Percentiles rank a stretch among this genome's conserved stretches.
Conservation (phyloP, 805 yeast genomes). For the Barnettozyma populi region DNA sequence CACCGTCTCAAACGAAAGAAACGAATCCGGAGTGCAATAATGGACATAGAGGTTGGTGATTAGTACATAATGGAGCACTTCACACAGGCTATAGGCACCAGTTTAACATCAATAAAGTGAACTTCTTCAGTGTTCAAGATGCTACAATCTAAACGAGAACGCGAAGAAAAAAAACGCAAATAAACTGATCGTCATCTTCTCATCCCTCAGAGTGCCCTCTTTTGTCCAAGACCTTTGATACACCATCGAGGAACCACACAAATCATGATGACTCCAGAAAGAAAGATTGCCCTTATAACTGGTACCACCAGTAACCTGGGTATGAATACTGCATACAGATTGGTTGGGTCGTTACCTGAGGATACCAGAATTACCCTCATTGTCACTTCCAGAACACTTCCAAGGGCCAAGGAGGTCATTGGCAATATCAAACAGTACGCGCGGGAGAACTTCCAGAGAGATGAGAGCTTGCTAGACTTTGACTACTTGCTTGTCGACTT, state of each 20-base stretch:
- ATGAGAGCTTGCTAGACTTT: conserved; percentile 58
- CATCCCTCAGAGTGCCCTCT: too few species aligned
- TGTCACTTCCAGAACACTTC: conserved; percentile 85
- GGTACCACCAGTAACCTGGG: conserved; percentile 68
- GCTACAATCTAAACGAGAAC: background rate
- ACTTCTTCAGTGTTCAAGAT: too few species aligned
- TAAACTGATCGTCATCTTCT: too few species aligned
- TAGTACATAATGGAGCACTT: too few species aligned
- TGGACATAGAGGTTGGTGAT: too few species aligned
- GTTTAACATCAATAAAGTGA: too few species aligned
- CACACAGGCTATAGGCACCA: too few species aligned
- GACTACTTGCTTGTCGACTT: conserved; percentile 91
- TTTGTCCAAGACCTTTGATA: too few species aligned
- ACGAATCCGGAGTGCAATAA: too few species aligned
- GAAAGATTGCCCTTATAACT: conserved; percentile 40
- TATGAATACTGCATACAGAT: conserved; percentile 73
- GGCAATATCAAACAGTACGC: conserved; percentile 45
- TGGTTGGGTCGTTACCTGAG: conserved; percentile 55
- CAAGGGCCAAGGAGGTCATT: conserved; percentile 76
- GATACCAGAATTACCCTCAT: conserved; percentile 64
- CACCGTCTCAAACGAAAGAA: too few species aligned
- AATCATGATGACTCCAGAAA: conserved; percentile 4
- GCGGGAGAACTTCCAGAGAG: conserved; percentile 32
- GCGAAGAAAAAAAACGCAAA: background rate
- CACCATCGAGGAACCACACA: background rate